Base-by-base conservation (phyloP, 805 yeast genomes). In the Limtongia smithiae region DNA sequence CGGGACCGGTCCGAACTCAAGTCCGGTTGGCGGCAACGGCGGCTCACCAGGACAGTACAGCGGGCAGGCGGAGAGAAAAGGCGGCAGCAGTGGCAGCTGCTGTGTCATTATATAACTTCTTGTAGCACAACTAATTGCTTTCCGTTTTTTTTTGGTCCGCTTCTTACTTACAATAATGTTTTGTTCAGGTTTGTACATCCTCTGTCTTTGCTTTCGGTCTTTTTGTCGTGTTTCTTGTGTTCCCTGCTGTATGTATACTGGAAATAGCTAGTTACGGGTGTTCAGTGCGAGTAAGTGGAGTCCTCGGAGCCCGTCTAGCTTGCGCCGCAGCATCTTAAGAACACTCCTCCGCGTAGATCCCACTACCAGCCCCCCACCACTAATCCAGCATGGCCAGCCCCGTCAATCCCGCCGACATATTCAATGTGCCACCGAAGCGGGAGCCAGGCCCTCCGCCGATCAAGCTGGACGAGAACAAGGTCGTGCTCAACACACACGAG, bases 351-450 rank as follows among this genome's bases (percentile, higher is more conserved):
- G n/a, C n/a, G n/a, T n/a, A n/a, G n/a, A n/a, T n/a, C n/a, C n/a
- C n/a, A n/a, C n/a, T n/a, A n/a, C n/a, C n/a, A n/a, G n/a, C n/a
- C n/a, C n/a, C n/a, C n/a, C n/a, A n/a, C n/a, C n/a, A n/a, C n/a
- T n/a, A n/a, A n/a, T n/a, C n/a, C 9, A 25, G 28, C 6, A 7
- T 25, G 28, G 6, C 28, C 9, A 25, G 9, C 28, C 28, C 9
- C 28, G 9, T 25, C 28, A 25, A 25, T 9, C 28, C 28, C 28
- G 9, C 41, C 15, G 49, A 45, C n/a, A 15, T 51, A 3, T 51
- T 44, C 49, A 37, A 48, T 18, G 56, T 54, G 11, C 58, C 58
- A 8, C 58, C 58, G 14, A 36, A 33, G 17, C 48, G 55, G 28
- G 31, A 41, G 9, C 50, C 52, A 3, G 46, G 52, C 3, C 42